A percentile compares a stretch with the other conserved stretches of the same genome.
Evolutionary conservation across 805 yeast genomes (phyloP).

Genomic region (Kluyveromyces dobzhanskii): DNA sequence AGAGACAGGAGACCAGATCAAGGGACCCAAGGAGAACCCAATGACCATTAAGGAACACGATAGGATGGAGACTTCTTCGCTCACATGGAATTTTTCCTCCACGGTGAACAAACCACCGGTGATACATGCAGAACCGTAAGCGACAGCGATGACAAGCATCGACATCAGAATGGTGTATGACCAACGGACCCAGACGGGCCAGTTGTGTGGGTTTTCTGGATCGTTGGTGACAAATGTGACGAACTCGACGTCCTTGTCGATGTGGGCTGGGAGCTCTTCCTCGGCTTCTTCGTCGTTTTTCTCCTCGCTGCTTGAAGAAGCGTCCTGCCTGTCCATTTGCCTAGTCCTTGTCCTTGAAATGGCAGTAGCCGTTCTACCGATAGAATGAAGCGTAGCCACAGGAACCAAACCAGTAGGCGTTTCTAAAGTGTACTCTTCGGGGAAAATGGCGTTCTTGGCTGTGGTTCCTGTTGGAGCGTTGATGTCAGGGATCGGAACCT

Average conservation of each 20-base stretch:
- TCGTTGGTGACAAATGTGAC: constrained; percentile 76
- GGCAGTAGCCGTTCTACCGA: constrained; percentile 47
- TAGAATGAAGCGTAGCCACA: constrained; percentile 54
- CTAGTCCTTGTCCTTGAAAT: constrained; percentile 33
- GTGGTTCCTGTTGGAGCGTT: constrained; percentile 41
- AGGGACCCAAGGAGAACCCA: constrained; percentile 82
- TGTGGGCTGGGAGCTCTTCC: constrained; percentile 23
- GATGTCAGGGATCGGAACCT: constrained; percentile 46
- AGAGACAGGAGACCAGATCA: constrained; percentile 81
- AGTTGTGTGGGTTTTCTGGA: constrained; percentile 86
- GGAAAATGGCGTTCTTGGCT: constrained; percentile 65
- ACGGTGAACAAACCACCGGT: constrained; percentile 77
- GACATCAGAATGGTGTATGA: constrained; percentile 61
- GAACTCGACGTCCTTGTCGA: constrained; percentile 67
- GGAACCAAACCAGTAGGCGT: constrained; percentile 86
- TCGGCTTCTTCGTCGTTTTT: constrained; percentile 10
- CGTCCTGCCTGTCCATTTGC: constrained; percentile 20
- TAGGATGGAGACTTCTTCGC: constrained; percentile 69
- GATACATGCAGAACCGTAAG: constrained; percentile 87
- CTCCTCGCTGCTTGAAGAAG: constrained; percentile 3
- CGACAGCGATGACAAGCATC: constrained; percentile 74
- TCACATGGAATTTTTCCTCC: constrained; percentile 57
- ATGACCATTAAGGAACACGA: constrained; percentile 81
- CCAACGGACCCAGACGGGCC: constrained; percentile 56
- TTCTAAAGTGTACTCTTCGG: constrained; percentile 86